phyloP scores from a whole-genome alignment of 306 rosid species.

The Glycine latifolia region DNA sequence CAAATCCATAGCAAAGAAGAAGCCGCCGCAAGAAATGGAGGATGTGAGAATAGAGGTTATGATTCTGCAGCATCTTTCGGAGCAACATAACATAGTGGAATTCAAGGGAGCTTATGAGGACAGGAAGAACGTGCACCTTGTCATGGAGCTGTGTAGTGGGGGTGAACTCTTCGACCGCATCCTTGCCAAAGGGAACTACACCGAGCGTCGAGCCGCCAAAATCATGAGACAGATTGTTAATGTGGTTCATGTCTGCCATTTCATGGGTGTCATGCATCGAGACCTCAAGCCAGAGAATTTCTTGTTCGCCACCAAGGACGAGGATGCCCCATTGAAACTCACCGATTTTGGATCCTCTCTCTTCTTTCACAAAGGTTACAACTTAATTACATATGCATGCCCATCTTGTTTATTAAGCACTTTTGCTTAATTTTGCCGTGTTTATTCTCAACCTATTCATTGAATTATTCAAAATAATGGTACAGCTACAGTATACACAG shows the following conservation, averaged over 20 bases:
- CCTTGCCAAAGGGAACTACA: constrained; percentile 52
- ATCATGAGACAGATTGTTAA: constrained; percentile 66
- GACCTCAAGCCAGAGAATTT: constrained; percentile 83
- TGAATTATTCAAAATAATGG: neutral
- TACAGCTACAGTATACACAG: constrained; percentile 65
- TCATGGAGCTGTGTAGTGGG: constrained; percentile 78
- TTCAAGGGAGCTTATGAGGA: constrained; percentile 79
- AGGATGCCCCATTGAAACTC: constrained; percentile 59
- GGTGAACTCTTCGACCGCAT: constrained; percentile 82
- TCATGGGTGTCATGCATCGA: constrained; percentile 82
- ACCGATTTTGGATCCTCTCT: constrained; percentile 78
- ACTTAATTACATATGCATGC: no score
- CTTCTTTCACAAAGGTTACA: constrained; percentile 70
- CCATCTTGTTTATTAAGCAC: no score
- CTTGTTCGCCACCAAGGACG: constrained; percentile 51
- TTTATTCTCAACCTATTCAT: neutral
- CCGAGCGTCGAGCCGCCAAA: constrained; percentile 66
- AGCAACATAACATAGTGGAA: constrained; percentile 79
- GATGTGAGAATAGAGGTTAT: constrained; percentile 63
- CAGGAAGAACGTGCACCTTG: constrained; percentile 56
- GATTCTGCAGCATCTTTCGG: constrained; percentile 72
- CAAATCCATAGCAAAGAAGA: constrained; percentile 63
- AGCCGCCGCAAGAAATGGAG: constrained; percentile 47
- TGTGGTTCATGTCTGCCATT: constrained; percentile 76
- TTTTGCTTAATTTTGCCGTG: no score